Evolutionary conservation across 2,329 filamentous ascomycete genomes (phyloP).

Genomic region (Berkeleyomyces basicola): DNA sequence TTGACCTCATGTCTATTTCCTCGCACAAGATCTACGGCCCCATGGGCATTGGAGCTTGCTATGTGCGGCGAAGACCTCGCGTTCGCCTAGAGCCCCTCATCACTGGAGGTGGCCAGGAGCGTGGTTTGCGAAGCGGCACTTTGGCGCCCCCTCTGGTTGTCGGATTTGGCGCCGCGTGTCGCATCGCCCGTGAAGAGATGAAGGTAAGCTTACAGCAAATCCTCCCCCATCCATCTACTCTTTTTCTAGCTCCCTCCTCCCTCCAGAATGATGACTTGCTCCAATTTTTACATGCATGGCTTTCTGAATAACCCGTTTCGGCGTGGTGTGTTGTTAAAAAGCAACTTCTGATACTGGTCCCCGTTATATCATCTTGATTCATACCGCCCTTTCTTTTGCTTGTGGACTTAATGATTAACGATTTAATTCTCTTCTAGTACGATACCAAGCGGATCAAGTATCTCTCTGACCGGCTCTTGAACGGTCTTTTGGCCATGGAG

Average conservation of each 20-base stretch:
- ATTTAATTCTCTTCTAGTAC: constrained; percentile 43
- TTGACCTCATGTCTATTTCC: constrained; percentile 97
- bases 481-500: constrained; percentile 73
- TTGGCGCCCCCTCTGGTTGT: constrained; percentile 77
- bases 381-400: constrained; percentile 5
- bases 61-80: constrained; percentile 77
- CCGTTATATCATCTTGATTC: neutral
- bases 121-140: constrained; percentile 86
- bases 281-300: constrained; percentile 59
- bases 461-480: constrained; percentile 68
- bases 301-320: constrained; percentile 63
- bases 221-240: constrained; percentile 9
- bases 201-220: constrained; percentile 43
- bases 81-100: constrained; percentile 94
- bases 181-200: constrained; percentile 81
- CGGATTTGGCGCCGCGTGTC: constrained; percentile 89
- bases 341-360: constrained; percentile 43
- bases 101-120: constrained; percentile 87
- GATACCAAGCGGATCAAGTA: constrained; percentile 69
- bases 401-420: neutral
- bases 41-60: constrained; percentile 93
- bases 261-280: constrained; percentile 58
- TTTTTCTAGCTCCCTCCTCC: constrained; percentile 12
- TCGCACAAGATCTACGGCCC: constrained; percentile 98
- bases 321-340: constrained; percentile 42